phyloP scores from a whole-genome alignment of 2,329 filamentous ascomycete species.

The Cercospora sp. region DNA sequence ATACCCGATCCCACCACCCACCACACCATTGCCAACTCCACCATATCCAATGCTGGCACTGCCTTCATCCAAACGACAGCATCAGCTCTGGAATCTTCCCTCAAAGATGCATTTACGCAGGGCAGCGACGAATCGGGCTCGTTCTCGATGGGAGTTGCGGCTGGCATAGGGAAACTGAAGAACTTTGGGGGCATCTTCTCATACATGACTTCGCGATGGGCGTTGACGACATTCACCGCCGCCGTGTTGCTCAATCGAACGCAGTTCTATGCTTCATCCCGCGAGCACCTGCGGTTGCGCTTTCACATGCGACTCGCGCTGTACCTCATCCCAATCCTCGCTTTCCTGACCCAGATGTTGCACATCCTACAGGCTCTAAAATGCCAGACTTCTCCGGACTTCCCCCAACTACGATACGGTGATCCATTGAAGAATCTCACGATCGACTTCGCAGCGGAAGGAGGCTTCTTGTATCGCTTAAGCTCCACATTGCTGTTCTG shows the following conservation, averaged over 20 bases:
- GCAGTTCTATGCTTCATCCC: slow-evolving; percentile 86
- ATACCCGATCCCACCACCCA: slow-evolving; percentile 60
- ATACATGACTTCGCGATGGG: slow-evolving; percentile 91
- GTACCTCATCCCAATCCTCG: slow-evolving; percentile 67
- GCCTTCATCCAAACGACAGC: slow-evolving; percentile 48
- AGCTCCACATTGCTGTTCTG: slow-evolving; percentile 72
- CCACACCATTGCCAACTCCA: slow-evolving; percentile 43
- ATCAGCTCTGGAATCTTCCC: slow-evolving; percentile 34
- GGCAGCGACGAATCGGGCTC: slow-evolving; percentile 28
- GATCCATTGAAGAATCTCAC: slow-evolving; percentile 44
- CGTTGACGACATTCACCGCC: slow-evolving; percentile 80
- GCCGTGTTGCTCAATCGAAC: slow-evolving; percentile 87
- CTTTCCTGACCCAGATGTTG: slow-evolving; percentile 68
- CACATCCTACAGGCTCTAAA: slow-evolving; percentile 79
- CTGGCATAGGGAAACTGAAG: slow-evolving; percentile 41
- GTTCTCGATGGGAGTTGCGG: slow-evolving; percentile 31
- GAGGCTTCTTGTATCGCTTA: slow-evolving; percentile 68
- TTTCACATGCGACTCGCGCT: slow-evolving; percentile 71
- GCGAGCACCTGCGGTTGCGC: slow-evolving; percentile 72
- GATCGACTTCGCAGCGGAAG: slow-evolving; percentile 57
- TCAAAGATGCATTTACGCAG: slow-evolving; percentile 31
- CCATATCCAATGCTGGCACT: slow-evolving; percentile 42
- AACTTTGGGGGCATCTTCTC: slow-evolving; percentile 84
- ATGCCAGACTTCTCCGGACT: slow-evolving; percentile 71
- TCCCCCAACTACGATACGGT: slow-evolving; percentile 50